These are phyloP conservation scores for Sugiyamaella neomexicana DNA, from an alignment of 1,139 yeast species.

Conservation along the genomic window DNA sequence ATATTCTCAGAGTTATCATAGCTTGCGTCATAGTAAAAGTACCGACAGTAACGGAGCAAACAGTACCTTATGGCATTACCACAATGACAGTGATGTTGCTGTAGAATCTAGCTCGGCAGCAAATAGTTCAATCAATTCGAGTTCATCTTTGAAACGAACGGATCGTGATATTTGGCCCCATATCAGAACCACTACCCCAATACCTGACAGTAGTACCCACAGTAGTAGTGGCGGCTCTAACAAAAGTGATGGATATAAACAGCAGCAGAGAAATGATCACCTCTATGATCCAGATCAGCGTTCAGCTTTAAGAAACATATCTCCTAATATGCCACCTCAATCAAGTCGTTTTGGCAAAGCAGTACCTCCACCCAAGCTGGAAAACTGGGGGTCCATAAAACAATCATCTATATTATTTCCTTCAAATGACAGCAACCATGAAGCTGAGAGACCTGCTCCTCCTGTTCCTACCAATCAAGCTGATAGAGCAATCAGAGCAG, in stretches of 20 bases:
- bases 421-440: background rate
- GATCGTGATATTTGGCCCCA: slow-evolving; percentile 1
- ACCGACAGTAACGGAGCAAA: slow-evolving; percentile 4
- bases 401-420: background rate
- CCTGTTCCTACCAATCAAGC: slow-evolving; percentile 13
- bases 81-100: background rate
- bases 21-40: slow-evolving; percentile 8
- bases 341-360: slow-evolving; percentile 14
- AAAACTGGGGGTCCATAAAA: slow-evolving; percentile 11
- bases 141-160: slow-evolving; percentile 5
- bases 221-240: background rate
- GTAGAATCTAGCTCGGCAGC: slow-evolving; percentile 1
- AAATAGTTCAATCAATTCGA: slow-evolving; percentile 3
- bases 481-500: slow-evolving; percentile 9
- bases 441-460: slow-evolving; percentile 16
- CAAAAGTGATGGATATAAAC: background rate
- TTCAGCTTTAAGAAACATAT: slow-evolving; percentile 9
- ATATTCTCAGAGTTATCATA: background rate
- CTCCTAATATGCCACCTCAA: slow-evolving; percentile 21
- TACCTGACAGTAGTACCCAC: slow-evolving; percentile 4
- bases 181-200: slow-evolving; percentile 8
- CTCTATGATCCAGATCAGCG: slow-evolving; percentile 9
- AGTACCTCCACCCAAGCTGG: slow-evolving; percentile 22
- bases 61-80: slow-evolving; percentile 5
- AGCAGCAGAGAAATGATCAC: background rate